These are phyloP conservation scores for Fusarium napiforme DNA, from an alignment of 2,329 filamentous ascomycete genomes.

Conservation along the genomic window DNA sequence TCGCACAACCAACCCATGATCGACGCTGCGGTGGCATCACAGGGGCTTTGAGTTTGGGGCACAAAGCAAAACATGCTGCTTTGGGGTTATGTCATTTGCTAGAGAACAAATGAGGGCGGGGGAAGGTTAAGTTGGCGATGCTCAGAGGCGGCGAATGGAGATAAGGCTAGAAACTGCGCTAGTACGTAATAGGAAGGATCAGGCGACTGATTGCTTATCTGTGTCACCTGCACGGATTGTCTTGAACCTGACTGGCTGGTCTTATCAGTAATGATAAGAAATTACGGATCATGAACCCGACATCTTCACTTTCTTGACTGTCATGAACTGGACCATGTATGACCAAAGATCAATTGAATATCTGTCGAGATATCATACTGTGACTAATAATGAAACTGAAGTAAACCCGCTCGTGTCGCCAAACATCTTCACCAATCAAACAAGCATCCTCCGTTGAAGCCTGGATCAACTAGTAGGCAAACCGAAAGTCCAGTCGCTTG, in stretches of 20 bases:
- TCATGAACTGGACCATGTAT: background rate
- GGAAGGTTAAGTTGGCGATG: conserved; percentile 8
- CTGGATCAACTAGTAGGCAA: background rate
- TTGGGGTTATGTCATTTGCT: conserved; percentile 14
- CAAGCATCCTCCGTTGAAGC: background rate
- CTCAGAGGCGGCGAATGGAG: conserved; percentile 10
- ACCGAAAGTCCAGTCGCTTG: background rate
- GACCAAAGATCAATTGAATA: background rate
- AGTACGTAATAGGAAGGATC: background rate
- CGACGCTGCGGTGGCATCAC: conserved; percentile 37
- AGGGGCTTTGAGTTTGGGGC: background rate
- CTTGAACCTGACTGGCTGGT: background rate
- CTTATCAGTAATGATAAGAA: conserved; percentile 6
- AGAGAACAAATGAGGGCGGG: background rate
- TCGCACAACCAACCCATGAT: conserved; percentile 36
- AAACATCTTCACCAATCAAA: background rate
- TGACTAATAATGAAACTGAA: no score
- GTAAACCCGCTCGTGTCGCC: background rate
- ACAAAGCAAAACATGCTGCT: conserved; percentile 16
- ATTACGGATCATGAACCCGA: background rate
- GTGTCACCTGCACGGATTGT: background rate
- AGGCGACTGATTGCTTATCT: conserved; percentile 18
- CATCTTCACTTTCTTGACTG: no score
- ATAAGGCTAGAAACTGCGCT: background rate
- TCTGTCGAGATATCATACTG: no score